Percentiles rank a stretch among this genome's conserved stretches.
Evolutionary conservation across 2,329 filamentous ascomycete species (phyloP).

Genomic region (Ophiostoma ulmi): DNA sequence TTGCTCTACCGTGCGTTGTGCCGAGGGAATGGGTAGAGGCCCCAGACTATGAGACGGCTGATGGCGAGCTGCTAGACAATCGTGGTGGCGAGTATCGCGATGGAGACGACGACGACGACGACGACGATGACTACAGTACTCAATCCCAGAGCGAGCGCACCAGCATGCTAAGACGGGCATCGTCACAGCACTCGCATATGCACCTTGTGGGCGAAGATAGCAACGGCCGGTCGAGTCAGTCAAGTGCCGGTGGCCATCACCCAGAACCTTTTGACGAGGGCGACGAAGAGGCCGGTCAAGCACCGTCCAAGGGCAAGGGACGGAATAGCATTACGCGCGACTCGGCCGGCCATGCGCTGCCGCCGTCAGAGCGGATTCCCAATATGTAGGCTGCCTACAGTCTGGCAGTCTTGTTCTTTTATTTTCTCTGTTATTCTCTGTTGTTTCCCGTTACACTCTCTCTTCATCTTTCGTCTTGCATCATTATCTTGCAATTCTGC

Average conservation of each 20-base stretch:
- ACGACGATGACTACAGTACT: conserved; percentile 51
- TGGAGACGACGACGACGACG: conserved; percentile 47
- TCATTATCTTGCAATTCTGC: neutral
- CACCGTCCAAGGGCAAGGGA: conserved; percentile 39
- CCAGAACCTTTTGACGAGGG: conserved; percentile 32
- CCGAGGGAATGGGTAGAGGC: conserved; percentile 76
- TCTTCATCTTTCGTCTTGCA: neutral
- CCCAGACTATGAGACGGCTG: conserved; percentile 67
- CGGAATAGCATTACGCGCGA: conserved; percentile 42
- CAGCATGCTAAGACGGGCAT: conserved; percentile 36
- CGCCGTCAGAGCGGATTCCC: conserved; percentile 50
- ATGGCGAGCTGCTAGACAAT: conserved; percentile 59
- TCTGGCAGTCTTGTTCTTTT: neutral
- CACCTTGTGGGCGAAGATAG: conserved; percentile 29
- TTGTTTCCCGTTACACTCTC: neutral
- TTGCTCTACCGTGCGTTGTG: conserved; percentile 75
- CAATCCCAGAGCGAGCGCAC: conserved; percentile 19
- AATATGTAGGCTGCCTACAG: neutral
- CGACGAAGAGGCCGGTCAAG: conserved; percentile 40
- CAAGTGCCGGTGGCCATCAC: conserved; percentile 3
- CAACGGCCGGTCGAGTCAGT: conserved; percentile 13
- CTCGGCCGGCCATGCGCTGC: conserved; percentile 47
- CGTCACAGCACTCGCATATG: conserved; percentile 29
- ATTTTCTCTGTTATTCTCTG: neutral
- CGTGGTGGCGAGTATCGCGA: conserved; percentile 46